Percentiles rank a stretch among this genome's conserved stretches.
Evolutionary conservation across 1,139 yeast genomes (phyloP).

Genomic region (Lodderomyces orthopsilosis): DNA sequence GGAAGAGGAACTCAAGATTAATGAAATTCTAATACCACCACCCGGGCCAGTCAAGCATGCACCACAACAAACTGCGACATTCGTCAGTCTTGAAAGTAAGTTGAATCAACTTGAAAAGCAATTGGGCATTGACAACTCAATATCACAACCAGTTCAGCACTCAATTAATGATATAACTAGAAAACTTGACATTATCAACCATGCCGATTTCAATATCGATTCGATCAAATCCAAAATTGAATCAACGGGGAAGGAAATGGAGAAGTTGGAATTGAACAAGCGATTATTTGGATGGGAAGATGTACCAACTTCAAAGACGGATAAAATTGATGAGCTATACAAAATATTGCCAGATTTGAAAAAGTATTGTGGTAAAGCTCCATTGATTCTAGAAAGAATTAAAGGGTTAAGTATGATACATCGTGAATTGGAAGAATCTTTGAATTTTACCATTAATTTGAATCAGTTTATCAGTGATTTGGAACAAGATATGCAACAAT

Average conservation of each 20-base stretch:
- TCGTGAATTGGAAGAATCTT: slow-evolving; percentile 30
- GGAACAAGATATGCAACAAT: slow-evolving; percentile 33
- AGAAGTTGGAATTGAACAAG: slow-evolving; percentile 16
- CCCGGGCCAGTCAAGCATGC: background rate
- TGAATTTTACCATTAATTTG: slow-evolving; percentile 26
- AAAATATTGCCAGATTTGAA: slow-evolving; percentile 36
- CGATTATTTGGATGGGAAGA: slow-evolving; percentile 14
- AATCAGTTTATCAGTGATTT: slow-evolving; percentile 36
- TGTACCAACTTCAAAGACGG: slow-evolving; percentile 7
- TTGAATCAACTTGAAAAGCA: slow-evolving; percentile 21
- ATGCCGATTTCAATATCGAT: slow-evolving; percentile 31
- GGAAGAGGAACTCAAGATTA: background rate
- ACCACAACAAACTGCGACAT: background rate
- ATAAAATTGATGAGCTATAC: slow-evolving; percentile 39
- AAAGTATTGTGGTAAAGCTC: slow-evolving; percentile 31
- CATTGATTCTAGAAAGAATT: slow-evolving; percentile 41
- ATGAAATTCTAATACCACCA: background rate
- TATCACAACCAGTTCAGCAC: slow-evolving; percentile 21
- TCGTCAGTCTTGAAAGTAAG: slow-evolving; percentile 21
- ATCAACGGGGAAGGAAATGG: slow-evolving; percentile 16
- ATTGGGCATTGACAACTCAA: slow-evolving; percentile 18
- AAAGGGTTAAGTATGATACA: slow-evolving; percentile 46
- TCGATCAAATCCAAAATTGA: slow-evolving; percentile 19
- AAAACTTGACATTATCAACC: slow-evolving; percentile 35
- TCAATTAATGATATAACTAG: slow-evolving; percentile 33